These are phyloP conservation scores for Trichoderma asperelloides DNA, from an alignment of 495 filamentous ascomycete genomes.

Conservation along the genomic window DNA sequence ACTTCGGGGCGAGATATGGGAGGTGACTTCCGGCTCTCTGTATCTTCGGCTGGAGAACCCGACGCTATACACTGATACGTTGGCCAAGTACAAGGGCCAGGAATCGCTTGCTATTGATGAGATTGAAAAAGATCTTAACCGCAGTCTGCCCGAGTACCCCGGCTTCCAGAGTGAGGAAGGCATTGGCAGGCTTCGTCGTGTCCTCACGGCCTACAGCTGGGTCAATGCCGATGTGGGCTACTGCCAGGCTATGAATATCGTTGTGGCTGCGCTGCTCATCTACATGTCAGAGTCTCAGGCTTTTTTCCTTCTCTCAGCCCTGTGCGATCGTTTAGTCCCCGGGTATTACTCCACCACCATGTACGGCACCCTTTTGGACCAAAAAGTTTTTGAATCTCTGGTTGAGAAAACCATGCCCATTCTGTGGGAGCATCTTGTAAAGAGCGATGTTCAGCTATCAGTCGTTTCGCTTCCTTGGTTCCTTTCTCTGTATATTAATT, in stretches of 20 bases:
- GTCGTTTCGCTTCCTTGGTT: conserved; percentile 98
- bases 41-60: conserved; percentile 82
- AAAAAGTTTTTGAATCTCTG: conserved; percentile 91
- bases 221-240: conserved; percentile 90
- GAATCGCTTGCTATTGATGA: conserved; percentile 94
- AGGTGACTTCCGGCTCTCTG: conserved; percentile 82
- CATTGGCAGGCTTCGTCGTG: conserved; percentile 78
- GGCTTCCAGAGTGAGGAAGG: conserved; percentile 96
- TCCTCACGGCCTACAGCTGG: conserved; percentile 96
- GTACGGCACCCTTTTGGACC: conserved; percentile 95
- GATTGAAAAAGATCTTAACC: conserved; percentile 96
- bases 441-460: conserved; percentile 94
- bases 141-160: conserved; percentile 91
- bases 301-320: conserved; percentile 83
- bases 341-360: conserved; percentile 98
- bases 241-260: conserved; percentile 99
- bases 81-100: conserved; percentile 69
- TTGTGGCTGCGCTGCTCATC: conserved; percentile 90
- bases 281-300: conserved; percentile 97
- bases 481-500: conserved; percentile 96
- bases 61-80: conserved; percentile 70
- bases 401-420: conserved; percentile 99
- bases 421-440: conserved; percentile 92
- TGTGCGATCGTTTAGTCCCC: conserved; percentile 87
- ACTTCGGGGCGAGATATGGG: conserved; percentile 91